Base-by-base conservation (phyloP, 106 monocot genomes). In the Dendrobium huoshanense region DNA sequence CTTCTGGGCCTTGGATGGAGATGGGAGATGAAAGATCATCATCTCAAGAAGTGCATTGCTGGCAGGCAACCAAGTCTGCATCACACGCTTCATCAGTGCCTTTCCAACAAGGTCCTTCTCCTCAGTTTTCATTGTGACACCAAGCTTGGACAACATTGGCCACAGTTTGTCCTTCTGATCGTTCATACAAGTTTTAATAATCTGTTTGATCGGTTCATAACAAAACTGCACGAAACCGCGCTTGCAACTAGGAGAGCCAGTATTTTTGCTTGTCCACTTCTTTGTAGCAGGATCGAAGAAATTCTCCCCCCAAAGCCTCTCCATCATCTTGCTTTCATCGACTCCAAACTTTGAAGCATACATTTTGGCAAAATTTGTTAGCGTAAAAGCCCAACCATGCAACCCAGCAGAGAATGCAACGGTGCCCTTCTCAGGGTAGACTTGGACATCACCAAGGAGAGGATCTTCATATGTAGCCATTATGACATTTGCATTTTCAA, bases 401-500 rank as follows among this genome's bases (percentile, higher is more conserved):
- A 81, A n/a, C 83, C 83, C 22, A 83, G 83, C 9, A 83, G 79
- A 7, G 79, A 73, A 79, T 83, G 27, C 27, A 27, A 27, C 85
- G 19, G 85, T 85, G 10, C 85, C 85, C 51, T 85, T 85, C 73
- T 83, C 83, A 3, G 83, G 83, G 31, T 83, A 83, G 19, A 83
- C 83, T 75, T 83, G 83, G 20, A 83, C 83, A 79, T 83, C 83
- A n/a, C 83, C 83, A 37, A 83, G 83, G 10, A 83, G 79, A 7
- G 79, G 79, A 79, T 83, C 83, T 31, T 83, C 83, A 48, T 83
- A 83, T 33, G 83, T 83, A 7, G 83, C 83, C 83, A 83, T 83
- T 58, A 83, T 83, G 20, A 83, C 79, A 75, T 83, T 83, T 10
- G 83, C 83, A 79, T 79, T 90, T 80, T 90, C 87, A 42, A 87